A percentile compares a stretch with the other conserved stretches of the same genome.
These are phyloP conservation scores for Aspergillus avenaceus DNA, from an alignment of 495 filamentous ascomycete species.

Conservation along the genomic window DNA sequence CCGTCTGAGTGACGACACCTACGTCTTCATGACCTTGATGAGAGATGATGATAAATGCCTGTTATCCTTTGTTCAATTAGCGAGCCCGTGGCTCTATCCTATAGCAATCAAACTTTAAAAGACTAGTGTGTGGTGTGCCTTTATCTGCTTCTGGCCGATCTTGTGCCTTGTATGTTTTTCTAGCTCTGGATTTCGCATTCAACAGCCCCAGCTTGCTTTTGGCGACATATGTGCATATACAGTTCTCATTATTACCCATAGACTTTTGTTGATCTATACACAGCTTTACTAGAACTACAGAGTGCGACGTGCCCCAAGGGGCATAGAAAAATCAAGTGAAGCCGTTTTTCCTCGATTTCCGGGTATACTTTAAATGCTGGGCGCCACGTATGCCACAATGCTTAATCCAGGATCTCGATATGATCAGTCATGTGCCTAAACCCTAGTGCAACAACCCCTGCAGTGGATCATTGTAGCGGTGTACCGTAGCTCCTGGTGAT, in stretches of 20 bases:
- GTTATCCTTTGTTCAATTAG: constrained; percentile 37
- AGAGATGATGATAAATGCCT: constrained; percentile 52
- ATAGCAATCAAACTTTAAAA: constrained; percentile 33
- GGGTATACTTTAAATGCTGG: too few relatives aligned
- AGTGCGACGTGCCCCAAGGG: too few relatives aligned
- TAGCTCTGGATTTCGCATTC: not conserved
- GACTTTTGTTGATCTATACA: not conserved
- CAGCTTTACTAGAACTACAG: too few relatives aligned
- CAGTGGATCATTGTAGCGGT: constrained; percentile 1
- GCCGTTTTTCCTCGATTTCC: too few relatives aligned
- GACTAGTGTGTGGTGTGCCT: constrained; percentile 6
- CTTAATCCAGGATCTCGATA: not conserved
- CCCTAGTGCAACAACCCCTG: not conserved
- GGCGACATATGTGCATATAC: not conserved
- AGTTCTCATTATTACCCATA: not conserved
- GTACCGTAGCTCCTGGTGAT: not conserved
- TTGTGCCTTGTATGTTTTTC: not conserved
- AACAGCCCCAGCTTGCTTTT: not conserved
- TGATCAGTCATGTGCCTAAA: not conserved
- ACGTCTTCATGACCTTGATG: constrained; percentile 50
- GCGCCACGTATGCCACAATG: too few relatives aligned
- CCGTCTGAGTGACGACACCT: constrained; percentile 25
- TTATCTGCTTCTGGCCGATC: not conserved
- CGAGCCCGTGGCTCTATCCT: too few relatives aligned
- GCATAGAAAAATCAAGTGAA: too few relatives aligned